A percentile compares a stretch with the other conserved stretches of the same genome.
phyloP scores from a whole-genome alignment of 169 alveolate genomes.

The Plasmodium gaboni region DNA sequence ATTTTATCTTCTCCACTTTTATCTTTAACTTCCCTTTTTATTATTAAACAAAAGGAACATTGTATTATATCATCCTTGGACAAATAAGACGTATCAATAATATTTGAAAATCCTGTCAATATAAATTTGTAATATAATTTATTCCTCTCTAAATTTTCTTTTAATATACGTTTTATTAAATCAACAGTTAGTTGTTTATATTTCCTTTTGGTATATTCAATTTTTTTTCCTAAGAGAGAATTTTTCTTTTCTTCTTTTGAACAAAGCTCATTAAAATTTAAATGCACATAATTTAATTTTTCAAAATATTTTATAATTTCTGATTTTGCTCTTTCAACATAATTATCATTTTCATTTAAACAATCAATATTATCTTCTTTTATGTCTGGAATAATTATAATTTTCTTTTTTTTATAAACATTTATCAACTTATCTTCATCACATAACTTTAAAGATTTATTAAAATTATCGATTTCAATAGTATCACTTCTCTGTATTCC shows the following conservation, averaged over 20 bases:
- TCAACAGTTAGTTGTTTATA: constrained; percentile 58
- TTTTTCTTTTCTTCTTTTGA: constrained; percentile 67
- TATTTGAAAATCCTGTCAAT: constrained; percentile 39
- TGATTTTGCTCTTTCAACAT: constrained; percentile 1
- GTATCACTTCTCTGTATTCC: constrained; percentile 3
- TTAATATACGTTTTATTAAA: constrained; percentile 55
- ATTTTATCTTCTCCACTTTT: not conserved
- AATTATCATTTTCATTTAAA: not conserved
- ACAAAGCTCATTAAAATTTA: constrained; percentile 56
- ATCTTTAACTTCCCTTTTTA: not conserved
- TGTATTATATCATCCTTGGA: constrained; percentile 29
- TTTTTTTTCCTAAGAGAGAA: constrained; percentile 72
- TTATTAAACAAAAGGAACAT: constrained; percentile 33
- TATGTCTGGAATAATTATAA: constrained; percentile 43
- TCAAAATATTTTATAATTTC: constrained; percentile 58
- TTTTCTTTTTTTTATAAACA: constrained; percentile 3
- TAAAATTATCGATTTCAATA: not conserved
- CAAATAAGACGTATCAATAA: constrained; percentile 21
- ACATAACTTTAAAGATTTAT: not conserved
- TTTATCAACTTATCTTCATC: not conserved
- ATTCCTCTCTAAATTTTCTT: constrained; percentile 65
- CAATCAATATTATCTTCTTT: not conserved
- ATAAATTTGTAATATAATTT: constrained; percentile 19
- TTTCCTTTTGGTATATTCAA: constrained; percentile 62
- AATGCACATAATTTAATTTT: constrained; percentile 35